These are phyloP conservation scores for Pyrenophora graminea DNA, from an alignment of 2,329 filamentous ascomycete genomes.

Conservation along the genomic window DNA sequence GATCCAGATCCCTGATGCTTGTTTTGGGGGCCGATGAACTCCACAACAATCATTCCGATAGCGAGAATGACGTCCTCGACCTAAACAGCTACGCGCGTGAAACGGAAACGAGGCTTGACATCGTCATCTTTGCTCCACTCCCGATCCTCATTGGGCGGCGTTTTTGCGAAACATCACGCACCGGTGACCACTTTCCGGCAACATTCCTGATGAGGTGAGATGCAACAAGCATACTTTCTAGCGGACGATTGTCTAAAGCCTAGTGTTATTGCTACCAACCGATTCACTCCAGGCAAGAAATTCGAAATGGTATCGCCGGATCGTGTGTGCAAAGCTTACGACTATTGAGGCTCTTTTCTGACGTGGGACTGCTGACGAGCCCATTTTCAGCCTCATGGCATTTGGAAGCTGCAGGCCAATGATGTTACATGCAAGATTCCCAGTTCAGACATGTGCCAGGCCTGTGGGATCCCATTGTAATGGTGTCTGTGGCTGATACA, in stretches of 20 bases:
- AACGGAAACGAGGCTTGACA: neutral
- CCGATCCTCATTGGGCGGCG: neutral
- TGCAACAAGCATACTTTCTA: slow-evolving; percentile 25
- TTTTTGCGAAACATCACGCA: neutral
- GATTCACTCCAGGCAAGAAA: neutral
- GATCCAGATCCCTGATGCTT: slow-evolving; percentile 1
- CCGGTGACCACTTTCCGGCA: slow-evolving; percentile 2
- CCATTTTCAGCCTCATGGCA: slow-evolving; percentile 15
- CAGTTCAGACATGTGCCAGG: neutral
- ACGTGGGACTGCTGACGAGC: slow-evolving; percentile 14
- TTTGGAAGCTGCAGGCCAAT: neutral
- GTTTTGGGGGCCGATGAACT: neutral
- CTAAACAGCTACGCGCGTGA: neutral
- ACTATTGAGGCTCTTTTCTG: slow-evolving; percentile 5
- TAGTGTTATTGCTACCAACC: slow-evolving; percentile 19
- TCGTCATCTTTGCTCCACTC: neutral
- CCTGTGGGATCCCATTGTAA: neutral
- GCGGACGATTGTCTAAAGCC: slow-evolving; percentile 27
- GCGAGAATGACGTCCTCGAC: neutral
- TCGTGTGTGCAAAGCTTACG: slow-evolving; percentile 1
- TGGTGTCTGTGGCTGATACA: slow-evolving; percentile 4
- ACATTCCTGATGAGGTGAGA: slow-evolving; percentile 16
- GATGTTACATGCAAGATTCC: neutral
- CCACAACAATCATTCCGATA: neutral
- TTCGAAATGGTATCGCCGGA: slow-evolving; percentile 3